Evolutionary conservation across 2,329 filamentous ascomycete species (phyloP), one percentile per base, ranked within the genome.

Genomic region (Fusarium sp.): DNA sequence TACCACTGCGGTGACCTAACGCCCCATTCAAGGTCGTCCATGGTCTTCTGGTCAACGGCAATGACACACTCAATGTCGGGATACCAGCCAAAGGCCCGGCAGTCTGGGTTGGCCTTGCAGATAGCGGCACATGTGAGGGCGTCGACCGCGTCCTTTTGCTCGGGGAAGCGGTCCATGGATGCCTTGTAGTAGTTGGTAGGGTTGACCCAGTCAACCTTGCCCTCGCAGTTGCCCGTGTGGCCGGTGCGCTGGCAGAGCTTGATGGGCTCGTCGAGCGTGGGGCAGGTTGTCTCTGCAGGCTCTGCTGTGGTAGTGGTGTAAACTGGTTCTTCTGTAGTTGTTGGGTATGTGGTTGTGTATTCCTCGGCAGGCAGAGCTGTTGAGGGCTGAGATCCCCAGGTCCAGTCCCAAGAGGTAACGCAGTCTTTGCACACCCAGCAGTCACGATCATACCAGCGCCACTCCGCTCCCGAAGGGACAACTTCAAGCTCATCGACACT

Each of bases 391-490:
- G 42, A 47, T 6, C 40, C 42, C 59, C 59, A 62, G 5, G 59
- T 25, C 59, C 59, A 62, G 40, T 50, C 59, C 59, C 59, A 62
- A 22, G 40, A 50, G 11, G 59, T 62, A 27, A 62, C 40, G 14
- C 59, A 62, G 29, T 62, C 29, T 10, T n/a, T 62, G 31, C 59
- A 62, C 9, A 36, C 59, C 59, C 59, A 62, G 59, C 59, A 62
- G 9, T 14, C 33, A 16, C 45, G 40, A 4, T 31, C 33, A 62
- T 50, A 62, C 59, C 59, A 62, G 20, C 59, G 59, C 18, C 45
- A 61, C 20, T 61, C 27, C 6, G 59, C 27, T 20, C 40, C 59
- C 2, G 59, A 61, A n/a, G 59, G 13, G 0, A 62, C 59, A 11
- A 50, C 40, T 31, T 62, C 40, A 10, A 62, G 59, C 0, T 62